Conservation (phyloP, 139 green algal genomes). For the Coccomyxa sp. region DNA sequence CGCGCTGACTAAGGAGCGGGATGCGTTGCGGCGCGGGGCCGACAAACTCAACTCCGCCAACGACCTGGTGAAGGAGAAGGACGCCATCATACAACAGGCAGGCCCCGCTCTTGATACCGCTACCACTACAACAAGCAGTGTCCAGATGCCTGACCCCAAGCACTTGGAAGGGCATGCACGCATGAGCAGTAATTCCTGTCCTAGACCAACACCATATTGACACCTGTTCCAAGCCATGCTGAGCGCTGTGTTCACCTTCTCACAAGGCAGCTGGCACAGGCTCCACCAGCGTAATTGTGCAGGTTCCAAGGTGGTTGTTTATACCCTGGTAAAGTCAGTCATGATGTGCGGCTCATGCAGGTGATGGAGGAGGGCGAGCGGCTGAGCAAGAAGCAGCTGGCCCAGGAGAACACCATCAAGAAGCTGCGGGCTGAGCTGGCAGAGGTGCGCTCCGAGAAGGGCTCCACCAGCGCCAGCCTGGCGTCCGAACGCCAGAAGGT, state of each 20-base stretch:
- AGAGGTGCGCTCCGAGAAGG: slow-evolving; percentile 37
- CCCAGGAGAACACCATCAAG: slow-evolving; percentile 70
- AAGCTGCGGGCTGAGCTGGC: slow-evolving; percentile 53
- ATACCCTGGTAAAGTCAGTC: no score
- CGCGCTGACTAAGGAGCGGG: slow-evolving; percentile 88
- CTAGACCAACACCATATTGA: no score
- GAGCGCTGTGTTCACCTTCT: no score
- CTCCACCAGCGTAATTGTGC: no score
- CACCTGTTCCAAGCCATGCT: no score
- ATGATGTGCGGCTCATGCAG: slow-evolving; percentile 27
- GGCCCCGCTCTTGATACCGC: neutral
- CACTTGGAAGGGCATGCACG: no score
- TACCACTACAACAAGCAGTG: no score
- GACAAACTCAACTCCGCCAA: slow-evolving; percentile 61
- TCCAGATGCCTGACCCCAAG: no score
- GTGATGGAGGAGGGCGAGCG: slow-evolving; percentile 75
- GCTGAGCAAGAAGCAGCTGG: slow-evolving; percentile 73
- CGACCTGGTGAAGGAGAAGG: slow-evolving; percentile 85
- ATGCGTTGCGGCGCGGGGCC: slow-evolving; percentile 70
- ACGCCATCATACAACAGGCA: slow-evolving; percentile 83
- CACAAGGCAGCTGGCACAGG: no score
- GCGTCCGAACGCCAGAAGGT: slow-evolving; percentile 19
- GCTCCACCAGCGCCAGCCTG: slow-evolving; percentile 25
- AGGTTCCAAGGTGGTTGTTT: no score
- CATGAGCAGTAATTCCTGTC: no score